Evolutionary conservation across 2,329 filamentous ascomycete species (phyloP).

Genomic region (Aureobasidium sp.): DNA sequence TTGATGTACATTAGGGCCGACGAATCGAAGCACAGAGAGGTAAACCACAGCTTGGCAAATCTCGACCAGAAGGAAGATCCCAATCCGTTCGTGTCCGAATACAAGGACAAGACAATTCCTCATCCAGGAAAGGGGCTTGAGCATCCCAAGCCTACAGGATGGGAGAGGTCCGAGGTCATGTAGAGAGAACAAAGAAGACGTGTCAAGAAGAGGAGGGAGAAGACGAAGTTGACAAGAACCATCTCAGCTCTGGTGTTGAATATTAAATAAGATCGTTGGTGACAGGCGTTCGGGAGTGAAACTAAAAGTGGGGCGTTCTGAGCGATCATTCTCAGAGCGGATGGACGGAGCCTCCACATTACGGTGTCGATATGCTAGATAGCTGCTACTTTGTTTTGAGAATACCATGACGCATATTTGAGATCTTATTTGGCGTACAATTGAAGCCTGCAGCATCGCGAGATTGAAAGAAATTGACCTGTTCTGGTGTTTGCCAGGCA

Average conservation of each 20-base stretch:
- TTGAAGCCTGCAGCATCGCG: not conserved
- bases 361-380: not conserved
- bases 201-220: not conserved
- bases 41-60: no score
- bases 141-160: conserved; percentile 61
- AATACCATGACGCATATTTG: conserved; percentile 1
- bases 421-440: not conserved
- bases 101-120: conserved; percentile 57
- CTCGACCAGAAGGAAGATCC: conserved; percentile 77
- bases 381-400: not conserved
- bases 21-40: no score
- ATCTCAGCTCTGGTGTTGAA: not conserved
- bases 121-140: conserved; percentile 63
- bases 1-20: conserved; percentile 83
- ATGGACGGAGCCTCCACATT: not conserved
- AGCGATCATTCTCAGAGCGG: not conserved
- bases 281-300: conserved; percentile 9
- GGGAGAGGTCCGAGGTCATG: conserved; percentile 68
- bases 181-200: not conserved
- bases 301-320: not conserved
- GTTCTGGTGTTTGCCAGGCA: not conserved
- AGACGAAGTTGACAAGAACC: not conserved
- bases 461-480: not conserved
- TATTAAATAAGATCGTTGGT: not conserved
- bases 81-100: conserved; percentile 82